Percentiles rank a stretch among this genome's conserved stretches.
phyloP scores from a whole-genome alignment of 2,329 filamentous ascomycete species.

The Penicillium sp. region DNA sequence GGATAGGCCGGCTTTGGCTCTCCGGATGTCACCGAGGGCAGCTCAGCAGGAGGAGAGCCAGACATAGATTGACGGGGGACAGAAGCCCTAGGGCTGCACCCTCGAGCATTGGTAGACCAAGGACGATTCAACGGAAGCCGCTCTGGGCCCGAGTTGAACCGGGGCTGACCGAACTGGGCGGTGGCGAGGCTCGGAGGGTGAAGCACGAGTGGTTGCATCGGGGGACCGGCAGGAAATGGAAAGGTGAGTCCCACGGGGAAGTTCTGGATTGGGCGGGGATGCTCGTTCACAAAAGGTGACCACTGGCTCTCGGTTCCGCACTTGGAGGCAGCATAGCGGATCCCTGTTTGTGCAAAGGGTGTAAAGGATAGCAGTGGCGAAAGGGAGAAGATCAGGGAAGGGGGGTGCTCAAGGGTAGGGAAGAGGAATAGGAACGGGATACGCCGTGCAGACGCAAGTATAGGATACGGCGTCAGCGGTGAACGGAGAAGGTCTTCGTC shows the following conservation, averaged over 20 bases:
- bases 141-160: constrained; percentile 36
- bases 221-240: constrained; percentile 19
- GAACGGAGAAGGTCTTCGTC: neutral
- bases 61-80: constrained; percentile 45
- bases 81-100: constrained; percentile 40
- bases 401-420: constrained; percentile 4
- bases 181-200: constrained; percentile 38
- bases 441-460: neutral
- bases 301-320: constrained; percentile 18
- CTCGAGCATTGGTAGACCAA: constrained; percentile 38
- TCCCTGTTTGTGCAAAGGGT: constrained; percentile 7
- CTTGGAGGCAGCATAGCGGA: constrained; percentile 30
- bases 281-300: constrained; percentile 27
- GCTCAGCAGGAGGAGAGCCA: constrained; percentile 39
- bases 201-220: constrained; percentile 45
- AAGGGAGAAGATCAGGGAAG: neutral
- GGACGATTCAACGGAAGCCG: constrained; percentile 34
- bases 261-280: constrained; percentile 5
- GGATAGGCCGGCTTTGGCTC: constrained; percentile 33
- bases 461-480: neutral
- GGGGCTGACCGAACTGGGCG: constrained; percentile 37
- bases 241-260: neutral
- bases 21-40: constrained; percentile 38
- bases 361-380: constrained; percentile 4
- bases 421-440: constrained; percentile 1